Conservation (phyloP, 148 eudicot species). For the Tetragonia tetragonoides region DNA sequence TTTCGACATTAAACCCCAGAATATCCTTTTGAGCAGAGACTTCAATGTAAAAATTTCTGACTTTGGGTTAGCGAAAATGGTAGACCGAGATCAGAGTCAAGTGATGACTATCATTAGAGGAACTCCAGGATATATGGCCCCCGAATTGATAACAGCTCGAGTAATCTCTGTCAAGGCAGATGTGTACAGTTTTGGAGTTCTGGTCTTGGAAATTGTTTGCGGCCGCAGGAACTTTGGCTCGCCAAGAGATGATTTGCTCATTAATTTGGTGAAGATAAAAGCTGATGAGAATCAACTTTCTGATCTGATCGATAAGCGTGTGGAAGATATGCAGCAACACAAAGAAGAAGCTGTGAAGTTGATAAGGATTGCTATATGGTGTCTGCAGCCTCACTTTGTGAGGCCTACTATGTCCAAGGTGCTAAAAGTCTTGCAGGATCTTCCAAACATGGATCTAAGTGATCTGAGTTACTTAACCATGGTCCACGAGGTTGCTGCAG, state of each 20-base stretch:
- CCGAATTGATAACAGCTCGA: conserved; percentile 17
- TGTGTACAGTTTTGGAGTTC: conserved; percentile 35
- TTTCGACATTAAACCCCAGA: conserved; percentile 25
- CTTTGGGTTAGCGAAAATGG: conserved; percentile 24
- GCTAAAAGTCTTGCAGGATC: conserved; percentile 20
- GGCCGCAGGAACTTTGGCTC: conserved; percentile 17
- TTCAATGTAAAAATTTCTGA: conserved; percentile 26
- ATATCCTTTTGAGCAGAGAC: conserved; percentile 14
- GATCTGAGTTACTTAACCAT: conserved; percentile 13
- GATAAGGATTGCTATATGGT: conserved; percentile 21
- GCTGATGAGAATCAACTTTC: conserved; percentile 13
- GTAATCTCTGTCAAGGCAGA: conserved; percentile 26
- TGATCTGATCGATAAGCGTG: conserved; percentile 3
- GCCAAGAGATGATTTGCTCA: not conserved
- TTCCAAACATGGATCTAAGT: not conserved
- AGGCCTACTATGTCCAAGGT: conserved; percentile 27
- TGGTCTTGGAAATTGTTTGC: conserved; percentile 27
- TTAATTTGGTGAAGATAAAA: conserved; percentile 11
- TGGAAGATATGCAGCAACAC: conserved; percentile 5
- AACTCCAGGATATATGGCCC: conserved; percentile 24
- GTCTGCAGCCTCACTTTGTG: conserved; percentile 20
- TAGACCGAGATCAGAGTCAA: conserved; percentile 9
- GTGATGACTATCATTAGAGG: conserved; percentile 18
- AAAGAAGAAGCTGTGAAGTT: conserved; percentile 26
- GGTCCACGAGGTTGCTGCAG: not conserved